These are phyloP conservation scores for Phytomonas francai DNA, from an alignment of 208 protist genomes.

Conservation along the genomic window DNA sequence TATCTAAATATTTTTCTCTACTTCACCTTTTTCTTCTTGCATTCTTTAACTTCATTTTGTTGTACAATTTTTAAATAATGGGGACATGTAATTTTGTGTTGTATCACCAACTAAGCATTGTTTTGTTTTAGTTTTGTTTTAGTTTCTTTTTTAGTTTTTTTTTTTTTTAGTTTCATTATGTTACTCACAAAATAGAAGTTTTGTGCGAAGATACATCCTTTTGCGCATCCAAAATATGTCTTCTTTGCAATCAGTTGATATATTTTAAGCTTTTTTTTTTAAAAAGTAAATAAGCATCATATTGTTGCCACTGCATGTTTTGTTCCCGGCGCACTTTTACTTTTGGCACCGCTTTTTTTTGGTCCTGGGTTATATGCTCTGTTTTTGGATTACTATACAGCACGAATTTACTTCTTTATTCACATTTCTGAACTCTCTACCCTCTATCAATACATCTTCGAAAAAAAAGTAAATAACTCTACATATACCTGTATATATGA, in stretches of 20 bases:
- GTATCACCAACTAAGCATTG: background rate
- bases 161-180: conserved; percentile 6
- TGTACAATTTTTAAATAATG: conserved; percentile 4
- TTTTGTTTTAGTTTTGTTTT: conserved; percentile 3
- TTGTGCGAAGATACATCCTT: background rate
- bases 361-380: background rate
- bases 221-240: background rate
- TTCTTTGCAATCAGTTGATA: background rate
- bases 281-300: background rate
- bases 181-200: background rate
- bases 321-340: background rate
- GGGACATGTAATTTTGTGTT: conserved; percentile 7
- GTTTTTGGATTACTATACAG: background rate
- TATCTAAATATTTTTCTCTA: background rate
- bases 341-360: background rate
- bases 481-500: background rate
- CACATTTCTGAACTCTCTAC: background rate
- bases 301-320: background rate
- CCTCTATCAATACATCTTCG: background rate
- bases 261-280: background rate
- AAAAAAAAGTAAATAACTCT: background rate
- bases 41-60: conserved; percentile 2
- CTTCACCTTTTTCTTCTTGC: conserved; percentile 6
- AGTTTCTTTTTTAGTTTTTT: conserved; percentile 12
- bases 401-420: background rate